Conservation (phyloP, 768 basidiomycete genomes). For the Favolaschia claudopus region DNA sequence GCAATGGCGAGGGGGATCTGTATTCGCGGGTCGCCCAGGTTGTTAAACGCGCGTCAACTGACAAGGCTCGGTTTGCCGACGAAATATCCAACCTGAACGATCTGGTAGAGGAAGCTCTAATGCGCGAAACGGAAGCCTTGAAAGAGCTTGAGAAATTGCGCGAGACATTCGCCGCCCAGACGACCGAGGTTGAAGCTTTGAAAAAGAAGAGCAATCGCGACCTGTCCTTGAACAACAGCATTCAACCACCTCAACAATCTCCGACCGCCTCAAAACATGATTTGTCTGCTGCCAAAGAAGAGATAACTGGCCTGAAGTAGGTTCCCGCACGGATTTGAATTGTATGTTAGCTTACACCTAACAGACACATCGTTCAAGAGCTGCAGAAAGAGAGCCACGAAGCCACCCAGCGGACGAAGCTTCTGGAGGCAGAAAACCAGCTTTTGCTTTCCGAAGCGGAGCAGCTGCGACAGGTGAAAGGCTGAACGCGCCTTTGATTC, state of each 20-base stretch:
- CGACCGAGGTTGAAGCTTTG: constrained; percentile 60
- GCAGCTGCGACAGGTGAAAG: constrained; percentile 77
- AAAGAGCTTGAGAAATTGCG: constrained; percentile 35
- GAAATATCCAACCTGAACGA: constrained; percentile 65
- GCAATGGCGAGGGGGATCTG: constrained; percentile 45
- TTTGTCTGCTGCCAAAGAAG: constrained; percentile 57
- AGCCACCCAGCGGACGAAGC: constrained; percentile 66
- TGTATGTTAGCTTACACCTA: not conserved
- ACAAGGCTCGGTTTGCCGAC: constrained; percentile 58
- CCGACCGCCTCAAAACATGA: constrained; percentile 61
- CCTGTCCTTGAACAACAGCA: constrained; percentile 51
- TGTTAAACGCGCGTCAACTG: constrained; percentile 55
- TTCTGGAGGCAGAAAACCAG: constrained; percentile 82
- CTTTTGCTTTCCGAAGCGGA: constrained; percentile 70
- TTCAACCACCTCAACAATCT: constrained; percentile 39
- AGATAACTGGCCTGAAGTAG: constrained; percentile 86
- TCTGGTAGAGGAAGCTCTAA: constrained; percentile 50
- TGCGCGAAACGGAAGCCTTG: constrained; percentile 29
- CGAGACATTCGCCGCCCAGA: constrained; percentile 42
- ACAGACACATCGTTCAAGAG: constrained; percentile 87
- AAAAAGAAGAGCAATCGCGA: constrained; percentile 72
- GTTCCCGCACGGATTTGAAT: constrained; percentile 19
- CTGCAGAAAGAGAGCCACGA: constrained; percentile 82
- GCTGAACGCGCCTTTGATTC: not conserved
- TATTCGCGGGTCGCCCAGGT: constrained; percentile 56